Conservation (phyloP, 768 basidiomycete species). For the Boletus pseudopeckii region DNA sequence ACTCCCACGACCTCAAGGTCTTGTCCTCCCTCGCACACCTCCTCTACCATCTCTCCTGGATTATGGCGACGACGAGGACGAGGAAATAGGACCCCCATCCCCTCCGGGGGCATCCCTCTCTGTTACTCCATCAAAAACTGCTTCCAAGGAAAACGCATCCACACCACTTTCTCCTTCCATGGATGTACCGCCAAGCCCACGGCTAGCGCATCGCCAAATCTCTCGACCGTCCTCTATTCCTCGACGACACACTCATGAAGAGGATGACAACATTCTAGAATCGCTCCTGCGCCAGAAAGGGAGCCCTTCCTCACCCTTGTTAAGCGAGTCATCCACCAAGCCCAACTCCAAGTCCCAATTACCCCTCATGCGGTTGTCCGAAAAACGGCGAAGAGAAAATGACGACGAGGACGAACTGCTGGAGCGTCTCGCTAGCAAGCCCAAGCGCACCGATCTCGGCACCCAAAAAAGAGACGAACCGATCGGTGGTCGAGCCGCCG, state of each 20-base stretch:
- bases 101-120: constrained; percentile 14
- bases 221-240: constrained; percentile 41
- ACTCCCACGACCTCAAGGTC: constrained; percentile 42
- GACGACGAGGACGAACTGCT: constrained; percentile 70
- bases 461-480: constrained; percentile 39
- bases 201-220: constrained; percentile 38
- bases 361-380: constrained; percentile 51
- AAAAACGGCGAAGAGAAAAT: constrained; percentile 68
- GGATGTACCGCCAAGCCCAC: constrained; percentile 37
- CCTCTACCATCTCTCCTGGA: constrained; percentile 64
- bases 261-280: constrained; percentile 57
- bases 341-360: constrained; percentile 32
- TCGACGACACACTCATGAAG: constrained; percentile 42
- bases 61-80: constrained; percentile 72
- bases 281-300: constrained; percentile 42
- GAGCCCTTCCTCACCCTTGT: constrained; percentile 38
- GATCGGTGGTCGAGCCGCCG: constrained; percentile 18
- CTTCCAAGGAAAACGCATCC: constrained; percentile 15
- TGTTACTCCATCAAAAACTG: constrained; percentile 11
- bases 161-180: constrained; percentile 33
- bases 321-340: constrained; percentile 24
- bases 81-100: constrained; percentile 24
- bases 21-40: constrained; percentile 45
- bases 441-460: constrained; percentile 53
- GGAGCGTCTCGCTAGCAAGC: constrained; percentile 55